phyloP scores from a whole-genome alignment of 768 basidiomycete species.

The Amanita rubescens region DNA sequence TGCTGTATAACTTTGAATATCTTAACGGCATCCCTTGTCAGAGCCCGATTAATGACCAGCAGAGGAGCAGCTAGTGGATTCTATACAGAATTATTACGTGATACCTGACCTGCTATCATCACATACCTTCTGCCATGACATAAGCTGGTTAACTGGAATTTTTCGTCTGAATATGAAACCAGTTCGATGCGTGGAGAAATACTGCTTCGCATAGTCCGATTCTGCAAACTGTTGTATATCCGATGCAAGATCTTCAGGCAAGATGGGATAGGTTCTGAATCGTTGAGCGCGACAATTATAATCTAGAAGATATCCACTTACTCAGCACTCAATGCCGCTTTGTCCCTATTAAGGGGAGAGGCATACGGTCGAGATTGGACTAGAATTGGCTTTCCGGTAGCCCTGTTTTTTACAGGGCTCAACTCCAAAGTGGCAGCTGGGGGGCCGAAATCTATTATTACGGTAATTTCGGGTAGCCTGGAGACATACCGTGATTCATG shows the following conservation, averaged over 20 bases:
- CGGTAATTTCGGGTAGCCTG: constrained; percentile 2
- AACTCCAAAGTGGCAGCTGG: constrained; percentile 63
- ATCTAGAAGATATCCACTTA: constrained; percentile 26
- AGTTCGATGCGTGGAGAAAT: constrained; percentile 86
- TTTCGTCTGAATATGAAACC: constrained; percentile 81
- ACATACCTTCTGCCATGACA: constrained; percentile 83
- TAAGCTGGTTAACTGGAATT: constrained; percentile 79
- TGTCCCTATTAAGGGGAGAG: constrained; percentile 10
- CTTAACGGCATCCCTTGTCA: constrained; percentile 74
- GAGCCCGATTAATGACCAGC: constrained; percentile 54
- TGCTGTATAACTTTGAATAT: constrained; percentile 87
- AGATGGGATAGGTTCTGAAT: constrained; percentile 60
- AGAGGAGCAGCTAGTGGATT: constrained; percentile 66
- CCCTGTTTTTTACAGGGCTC: constrained; percentile 67
- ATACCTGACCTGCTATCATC: neutral
- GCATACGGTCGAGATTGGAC: constrained; percentile 34
- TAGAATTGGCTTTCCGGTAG: constrained; percentile 54
- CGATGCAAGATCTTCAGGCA: constrained; percentile 73
- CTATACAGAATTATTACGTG: constrained; percentile 22
- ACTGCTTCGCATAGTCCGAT: constrained; percentile 78
- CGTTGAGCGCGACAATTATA: constrained; percentile 6
- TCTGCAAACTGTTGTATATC: constrained; percentile 86
- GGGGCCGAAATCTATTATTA: constrained; percentile 1
- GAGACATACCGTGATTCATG: constrained; percentile 53
- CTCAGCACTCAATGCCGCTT: constrained; percentile 55